Evolutionary conservation across 441 rosid species (phyloP).

Genomic region (Viola pubescens): DNA sequence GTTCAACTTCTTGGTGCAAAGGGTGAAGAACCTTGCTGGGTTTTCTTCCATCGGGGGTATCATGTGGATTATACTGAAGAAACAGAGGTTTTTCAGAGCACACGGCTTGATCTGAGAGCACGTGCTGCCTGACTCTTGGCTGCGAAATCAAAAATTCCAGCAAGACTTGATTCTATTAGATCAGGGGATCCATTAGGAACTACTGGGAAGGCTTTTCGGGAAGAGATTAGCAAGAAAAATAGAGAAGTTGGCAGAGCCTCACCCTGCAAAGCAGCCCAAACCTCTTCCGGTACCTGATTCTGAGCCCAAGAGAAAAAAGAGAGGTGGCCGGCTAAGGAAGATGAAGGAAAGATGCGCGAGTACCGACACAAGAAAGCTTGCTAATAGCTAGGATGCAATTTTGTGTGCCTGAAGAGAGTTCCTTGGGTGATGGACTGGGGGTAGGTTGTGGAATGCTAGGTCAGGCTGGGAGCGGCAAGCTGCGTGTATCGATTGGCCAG

Average conservation of each 20-base stretch:
- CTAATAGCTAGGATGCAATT: not conserved
- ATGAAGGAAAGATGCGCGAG: not conserved
- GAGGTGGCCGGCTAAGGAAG: not conserved
- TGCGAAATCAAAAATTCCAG: not conserved
- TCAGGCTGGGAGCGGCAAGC: slow-evolving; percentile 92
- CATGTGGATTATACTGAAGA: not conserved
- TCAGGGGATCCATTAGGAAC: not conserved
- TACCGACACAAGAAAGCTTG: not conserved
- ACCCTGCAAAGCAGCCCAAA: not conserved
- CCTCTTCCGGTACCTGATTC: not conserved
- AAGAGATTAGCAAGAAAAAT: not conserved
- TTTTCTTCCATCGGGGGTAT: slow-evolving; percentile 64
- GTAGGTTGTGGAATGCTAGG: slow-evolving; percentile 98
- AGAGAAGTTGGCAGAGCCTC: not conserved
- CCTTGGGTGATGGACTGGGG: slow-evolving; percentile 80
- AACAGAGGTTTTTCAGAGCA: not conserved
- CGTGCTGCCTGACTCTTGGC: not conserved
- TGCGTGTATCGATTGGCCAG: slow-evolving; percentile 70
- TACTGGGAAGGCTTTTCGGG: not conserved
- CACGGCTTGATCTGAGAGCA: not conserved
- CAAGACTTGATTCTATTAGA: not conserved
- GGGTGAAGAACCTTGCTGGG: slow-evolving; percentile 86
- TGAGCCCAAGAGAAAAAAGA: not conserved
- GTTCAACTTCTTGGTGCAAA: slow-evolving; percentile 90
- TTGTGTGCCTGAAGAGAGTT: slow-evolving; percentile 15